Evolutionary conservation across 106 monocot species (phyloP), one percentile per base, ranked within the genome.

Genomic region (Apostasia ramifera): DNA sequence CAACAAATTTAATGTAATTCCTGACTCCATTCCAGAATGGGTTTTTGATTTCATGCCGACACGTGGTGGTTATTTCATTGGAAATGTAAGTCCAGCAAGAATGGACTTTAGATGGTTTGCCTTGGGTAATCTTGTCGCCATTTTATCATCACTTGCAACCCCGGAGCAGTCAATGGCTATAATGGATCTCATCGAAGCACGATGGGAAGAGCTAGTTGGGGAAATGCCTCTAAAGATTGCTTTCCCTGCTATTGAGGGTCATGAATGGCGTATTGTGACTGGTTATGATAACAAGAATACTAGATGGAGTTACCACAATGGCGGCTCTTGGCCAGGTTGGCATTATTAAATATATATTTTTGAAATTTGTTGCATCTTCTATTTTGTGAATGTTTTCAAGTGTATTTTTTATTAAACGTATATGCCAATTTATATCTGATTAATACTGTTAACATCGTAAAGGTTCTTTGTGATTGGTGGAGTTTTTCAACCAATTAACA

Each of bases 61-160:
- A 1, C 78, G 81, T 39, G 89, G 88, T 42, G 88, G 88, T 9
- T 92, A 92, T 56, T 88, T 92, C 71, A 77, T 92, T 55, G 88
- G 88, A 65, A 93, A 89, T 68, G 81, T 89, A 14, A 89, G 89
- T 67, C 88, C 88, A 6, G 83, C 89, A 4, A 73, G 77, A 73
- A 93, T 93, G 89, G 93, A 93, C 55, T 93, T 93, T 51, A 66
- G 93, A 57, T 93, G 93, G 93, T 93, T 93, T 81, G 85, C 85
- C 1, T 57, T 88, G 7, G 92, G 88, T 5, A 92, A 92, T 57
- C 85, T 82, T 64, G 66, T 92, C 7, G 88, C 92, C n/a, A 92
- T 92, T 62, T 72, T 92, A 44, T 88, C 88, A 2, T 84, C 84
- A 56, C 81, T 93, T 61, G 89, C 93, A 12, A 93, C 89, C 2